These are phyloP conservation scores for Saccharomycopsis amapae DNA, from an alignment of 805 yeast genomes.

Conservation along the genomic window DNA sequence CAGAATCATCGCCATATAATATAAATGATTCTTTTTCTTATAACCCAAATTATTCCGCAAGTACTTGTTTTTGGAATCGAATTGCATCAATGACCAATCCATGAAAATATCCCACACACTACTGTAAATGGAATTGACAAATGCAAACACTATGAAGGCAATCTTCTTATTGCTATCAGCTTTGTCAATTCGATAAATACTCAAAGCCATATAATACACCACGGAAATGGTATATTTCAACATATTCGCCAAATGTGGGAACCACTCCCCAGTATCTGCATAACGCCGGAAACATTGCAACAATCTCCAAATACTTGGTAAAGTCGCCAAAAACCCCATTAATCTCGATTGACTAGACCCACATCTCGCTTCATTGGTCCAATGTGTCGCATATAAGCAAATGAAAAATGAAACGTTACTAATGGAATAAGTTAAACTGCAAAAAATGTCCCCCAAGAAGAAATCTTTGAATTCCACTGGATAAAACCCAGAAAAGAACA, in stretches of 20 bases:
- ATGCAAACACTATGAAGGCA: constrained; percentile 65
- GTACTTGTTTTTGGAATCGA: constrained; percentile 46
- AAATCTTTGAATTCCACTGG: constrained; percentile 96
- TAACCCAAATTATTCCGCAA: constrained; percentile 69
- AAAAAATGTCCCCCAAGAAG: constrained; percentile 84
- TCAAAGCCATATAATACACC: constrained; percentile 61
- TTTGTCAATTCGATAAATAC: constrained; percentile 68
- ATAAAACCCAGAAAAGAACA: constrained; percentile 74
- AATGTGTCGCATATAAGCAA: constrained; percentile 69
- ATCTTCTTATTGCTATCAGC: constrained; percentile 37
- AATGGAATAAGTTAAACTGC: constrained; percentile 81
- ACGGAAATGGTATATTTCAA: constrained; percentile 64
- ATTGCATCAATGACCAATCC: constrained; percentile 91
- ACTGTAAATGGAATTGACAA: constrained; percentile 62
- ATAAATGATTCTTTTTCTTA: constrained; percentile 45
- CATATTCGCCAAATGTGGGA: constrained; percentile 92
- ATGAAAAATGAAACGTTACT: constrained; percentile 81
- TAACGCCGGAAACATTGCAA: constrained; percentile 88
- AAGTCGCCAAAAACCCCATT: constrained; percentile 76
- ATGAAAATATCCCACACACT: constrained; percentile 84
- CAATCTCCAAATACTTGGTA: constrained; percentile 88
- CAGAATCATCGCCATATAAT: constrained; percentile 65
- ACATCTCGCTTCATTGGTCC: constrained; percentile 45
- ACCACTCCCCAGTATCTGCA: constrained; percentile 89
- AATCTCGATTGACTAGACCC: constrained; percentile 70